These are phyloP conservation scores for Fusarium sp. DNA, from an alignment of 2,329 filamentous ascomycete genomes.

Conservation along the genomic window DNA sequence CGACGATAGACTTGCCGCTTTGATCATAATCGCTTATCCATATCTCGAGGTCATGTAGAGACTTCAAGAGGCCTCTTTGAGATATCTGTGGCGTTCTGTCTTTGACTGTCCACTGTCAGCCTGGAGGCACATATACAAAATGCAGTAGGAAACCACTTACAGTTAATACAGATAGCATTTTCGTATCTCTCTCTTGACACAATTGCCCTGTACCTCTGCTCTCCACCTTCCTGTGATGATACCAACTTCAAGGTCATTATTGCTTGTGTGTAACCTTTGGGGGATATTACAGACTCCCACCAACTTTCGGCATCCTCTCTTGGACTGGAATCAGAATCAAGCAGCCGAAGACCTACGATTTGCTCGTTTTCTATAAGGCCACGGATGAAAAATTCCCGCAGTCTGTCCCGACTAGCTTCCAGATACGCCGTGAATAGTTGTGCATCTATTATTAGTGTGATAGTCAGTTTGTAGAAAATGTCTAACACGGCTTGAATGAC, in stretches of 20 bases:
- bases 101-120: rapidly evolving
- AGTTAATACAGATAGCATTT: rapidly evolving
- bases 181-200: rapidly evolving
- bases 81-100: rapidly evolving
- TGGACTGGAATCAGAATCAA: rapidly evolving
- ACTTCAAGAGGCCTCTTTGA: rapidly evolving
- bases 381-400: rapidly evolving
- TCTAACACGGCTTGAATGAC: rapidly evolving
- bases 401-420: rapidly evolving
- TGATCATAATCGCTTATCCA: neutral
- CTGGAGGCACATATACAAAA: rapidly evolving
- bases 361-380: rapidly evolving
- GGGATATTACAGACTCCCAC: rapidly evolving
- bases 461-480: rapidly evolving
- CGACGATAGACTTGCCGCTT: rapidly evolving
- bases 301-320: rapidly evolving
- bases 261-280: neutral
- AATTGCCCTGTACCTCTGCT: neutral
- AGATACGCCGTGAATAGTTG: rapidly evolving
- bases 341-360: rapidly evolving
- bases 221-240: rapidly evolving
- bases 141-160: rapidly evolving
- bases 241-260: rapidly evolving
- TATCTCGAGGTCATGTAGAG: rapidly evolving
- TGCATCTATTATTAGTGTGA: rapidly evolving